Evolutionary conservation across 352 stramenopile species (phyloP).

Genomic region (Pythium periplocum): DNA sequence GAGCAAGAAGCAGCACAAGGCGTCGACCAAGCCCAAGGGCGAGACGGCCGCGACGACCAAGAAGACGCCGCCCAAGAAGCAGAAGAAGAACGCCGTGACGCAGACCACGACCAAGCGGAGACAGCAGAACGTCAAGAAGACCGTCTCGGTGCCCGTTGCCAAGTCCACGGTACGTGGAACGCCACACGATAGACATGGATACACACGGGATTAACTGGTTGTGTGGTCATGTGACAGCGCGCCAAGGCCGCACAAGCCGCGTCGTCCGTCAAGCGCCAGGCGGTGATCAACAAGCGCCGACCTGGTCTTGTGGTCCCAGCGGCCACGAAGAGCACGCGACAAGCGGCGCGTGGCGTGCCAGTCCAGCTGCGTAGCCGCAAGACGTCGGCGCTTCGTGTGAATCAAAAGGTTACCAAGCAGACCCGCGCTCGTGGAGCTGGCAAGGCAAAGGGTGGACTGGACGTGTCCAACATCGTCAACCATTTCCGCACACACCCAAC

Average conservation of each 20-base stretch:
- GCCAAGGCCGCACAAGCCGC: slow-evolving; percentile 28
- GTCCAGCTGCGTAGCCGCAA: slow-evolving; percentile 39
- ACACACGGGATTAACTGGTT: not conserved
- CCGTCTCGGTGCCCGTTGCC: slow-evolving; percentile 53
- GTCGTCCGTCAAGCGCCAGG: slow-evolving; percentile 55
- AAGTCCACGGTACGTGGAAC: slow-evolving; percentile 42
- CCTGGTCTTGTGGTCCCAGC: slow-evolving; percentile 40
- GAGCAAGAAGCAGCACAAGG: slow-evolving; percentile 2
- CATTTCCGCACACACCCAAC: slow-evolving; percentile 72
- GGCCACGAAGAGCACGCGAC: slow-evolving; percentile 8
- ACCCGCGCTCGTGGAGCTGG: no score
- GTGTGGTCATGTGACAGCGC: slow-evolving; percentile 16
- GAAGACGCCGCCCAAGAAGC: not conserved
- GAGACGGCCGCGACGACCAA: slow-evolving; percentile 13
- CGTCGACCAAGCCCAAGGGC: not conserved
- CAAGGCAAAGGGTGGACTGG: slow-evolving; percentile 22
- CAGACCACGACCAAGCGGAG: slow-evolving; percentile 28
- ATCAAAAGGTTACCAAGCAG: slow-evolving; percentile 6
- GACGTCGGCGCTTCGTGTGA: slow-evolving; percentile 32
- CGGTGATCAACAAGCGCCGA: slow-evolving; percentile 68
- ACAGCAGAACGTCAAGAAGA: slow-evolving; percentile 73
- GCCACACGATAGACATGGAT: slow-evolving; percentile 2
- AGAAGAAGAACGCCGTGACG: slow-evolving; percentile 14
- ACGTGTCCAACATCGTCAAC: slow-evolving; percentile 76
- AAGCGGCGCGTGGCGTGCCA: not conserved